These are phyloP conservation scores for Luzula sylvatica DNA, from an alignment of 176 grass and related monocot genomes.

Conservation along the genomic window DNA sequence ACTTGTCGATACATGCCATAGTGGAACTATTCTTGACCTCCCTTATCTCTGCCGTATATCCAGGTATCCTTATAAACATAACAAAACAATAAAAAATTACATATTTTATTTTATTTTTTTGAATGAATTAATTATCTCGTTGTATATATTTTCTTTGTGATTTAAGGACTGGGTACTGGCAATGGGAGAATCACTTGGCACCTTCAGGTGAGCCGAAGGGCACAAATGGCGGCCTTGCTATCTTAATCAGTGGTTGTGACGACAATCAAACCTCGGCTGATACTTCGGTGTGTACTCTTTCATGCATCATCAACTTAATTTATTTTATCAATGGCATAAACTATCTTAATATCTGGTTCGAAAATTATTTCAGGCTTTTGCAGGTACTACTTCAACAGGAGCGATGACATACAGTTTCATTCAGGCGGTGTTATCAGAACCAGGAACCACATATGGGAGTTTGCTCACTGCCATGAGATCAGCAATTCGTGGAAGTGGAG, in stretches of 20 bases:
- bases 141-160: background rate
- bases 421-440: slow-evolving; percentile 41
- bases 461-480: slow-evolving; percentile 59
- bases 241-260: slow-evolving; percentile 83
- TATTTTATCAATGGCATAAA: no score
- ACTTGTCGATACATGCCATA: slow-evolving; percentile 79
- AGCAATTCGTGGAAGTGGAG: slow-evolving; percentile 41
- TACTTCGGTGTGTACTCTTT: slow-evolving; percentile 35
- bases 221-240: slow-evolving; percentile 55
- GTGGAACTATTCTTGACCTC: slow-evolving; percentile 82
- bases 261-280: slow-evolving; percentile 71
- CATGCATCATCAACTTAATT: background rate
- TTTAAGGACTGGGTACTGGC: slow-evolving; percentile 50
- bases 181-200: slow-evolving; percentile 61
- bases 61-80: slow-evolving; percentile 27
- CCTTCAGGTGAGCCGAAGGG: slow-evolving; percentile 26
- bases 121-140: background rate
- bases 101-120: background rate
- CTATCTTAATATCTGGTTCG: no score
- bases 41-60: slow-evolving; percentile 69
- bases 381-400: slow-evolving; percentile 31
- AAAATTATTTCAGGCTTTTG: slow-evolving; percentile 40
- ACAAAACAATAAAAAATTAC: background rate
- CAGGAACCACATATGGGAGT: slow-evolving; percentile 59
- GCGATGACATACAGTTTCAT: slow-evolving; percentile 97